Evolutionary conservation across 2,329 filamentous ascomycete genomes (phyloP).

Genomic region (Sporothrix brunneoviolacea): DNA sequence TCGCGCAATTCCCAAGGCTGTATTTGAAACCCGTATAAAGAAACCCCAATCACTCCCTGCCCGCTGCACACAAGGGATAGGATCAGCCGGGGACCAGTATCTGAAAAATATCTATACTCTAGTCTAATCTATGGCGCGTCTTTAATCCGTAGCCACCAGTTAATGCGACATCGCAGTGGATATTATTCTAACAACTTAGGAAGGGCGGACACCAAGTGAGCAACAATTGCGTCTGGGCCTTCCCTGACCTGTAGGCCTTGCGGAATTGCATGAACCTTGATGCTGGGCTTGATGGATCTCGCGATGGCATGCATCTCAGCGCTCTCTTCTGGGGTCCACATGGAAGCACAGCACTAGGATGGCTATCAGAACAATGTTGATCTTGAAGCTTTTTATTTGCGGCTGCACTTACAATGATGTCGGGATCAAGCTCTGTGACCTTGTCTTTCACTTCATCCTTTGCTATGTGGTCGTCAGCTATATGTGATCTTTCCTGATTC

Average conservation of each 20-base stretch:
- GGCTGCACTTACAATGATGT: constrained; percentile 23
- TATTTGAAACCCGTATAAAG: no score
- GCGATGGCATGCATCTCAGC: constrained; percentile 39
- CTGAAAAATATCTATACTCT: no score
- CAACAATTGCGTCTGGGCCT: constrained; percentile 49
- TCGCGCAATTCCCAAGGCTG: no score
- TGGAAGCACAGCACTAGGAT: constrained; percentile 55
- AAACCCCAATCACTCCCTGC: no score
- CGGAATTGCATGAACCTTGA: constrained; percentile 47
- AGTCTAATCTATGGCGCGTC: no score
- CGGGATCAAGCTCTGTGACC: constrained; percentile 21
- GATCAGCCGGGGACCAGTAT: no score
- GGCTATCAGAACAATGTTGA: neutral
- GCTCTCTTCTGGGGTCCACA: constrained; percentile 43
- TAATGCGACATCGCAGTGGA: no score
- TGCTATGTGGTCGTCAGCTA: constrained; percentile 27
- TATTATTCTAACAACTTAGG: constrained; percentile 24
- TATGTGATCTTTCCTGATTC: no score
- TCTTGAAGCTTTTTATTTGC: neutral
- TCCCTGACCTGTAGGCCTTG: constrained; percentile 46
- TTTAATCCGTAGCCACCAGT: no score
- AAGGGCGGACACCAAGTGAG: constrained; percentile 39
- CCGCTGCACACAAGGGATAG: no score
- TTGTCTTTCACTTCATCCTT: constrained; percentile 46
- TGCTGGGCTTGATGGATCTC: constrained; percentile 34